Percentiles rank a stretch among this genome's conserved stretches.
These are phyloP conservation scores for Nannochloris sp. DNA, from an alignment of 139 green algal genomes.

Conservation along the genomic window DNA sequence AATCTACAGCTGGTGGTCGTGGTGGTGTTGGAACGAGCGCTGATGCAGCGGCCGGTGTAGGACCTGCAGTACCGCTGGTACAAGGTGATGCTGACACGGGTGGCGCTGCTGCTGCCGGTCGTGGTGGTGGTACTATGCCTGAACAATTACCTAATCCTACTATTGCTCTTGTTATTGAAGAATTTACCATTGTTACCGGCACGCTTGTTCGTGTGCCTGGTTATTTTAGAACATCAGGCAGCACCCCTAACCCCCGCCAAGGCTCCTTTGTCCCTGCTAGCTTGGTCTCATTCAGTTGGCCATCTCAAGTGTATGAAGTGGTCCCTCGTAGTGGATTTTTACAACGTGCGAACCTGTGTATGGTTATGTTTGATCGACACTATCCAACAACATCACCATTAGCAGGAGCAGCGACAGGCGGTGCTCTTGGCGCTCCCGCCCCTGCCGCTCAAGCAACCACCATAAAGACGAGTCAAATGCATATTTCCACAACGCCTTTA, in stretches of 20 bases:
- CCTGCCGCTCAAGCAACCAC: too few relatives aligned
- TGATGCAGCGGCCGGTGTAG: too few relatives aligned
- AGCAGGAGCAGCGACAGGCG: too few relatives aligned
- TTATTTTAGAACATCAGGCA: neutral
- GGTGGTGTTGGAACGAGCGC: neutral
- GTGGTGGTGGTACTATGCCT: too few relatives aligned
- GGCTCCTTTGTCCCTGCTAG: slow-evolving; percentile 11
- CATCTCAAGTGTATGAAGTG: slow-evolving; percentile 21
- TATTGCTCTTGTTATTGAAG: slow-evolving; percentile 6
- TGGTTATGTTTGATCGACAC: slow-evolving; percentile 2
- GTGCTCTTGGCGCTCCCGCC: neutral
- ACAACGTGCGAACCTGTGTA: neutral
- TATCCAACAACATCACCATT: too few relatives aligned
- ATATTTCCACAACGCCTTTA: slow-evolving; percentile 28
- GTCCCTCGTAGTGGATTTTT: slow-evolving; percentile 1
- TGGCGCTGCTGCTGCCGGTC: too few relatives aligned
- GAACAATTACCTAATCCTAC: neutral
- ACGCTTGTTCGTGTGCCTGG: slow-evolving; percentile 13
- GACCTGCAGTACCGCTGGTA: too few relatives aligned
- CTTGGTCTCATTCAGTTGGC: slow-evolving; percentile 23
- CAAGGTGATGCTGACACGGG: too few relatives aligned
- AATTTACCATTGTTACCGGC: slow-evolving; percentile 5
- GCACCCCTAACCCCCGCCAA: neutral
- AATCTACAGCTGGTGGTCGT: neutral
- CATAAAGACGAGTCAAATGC: slow-evolving; percentile 28